Conservation (phyloP, 768 basidiomycete species). For the Astraeus odoratus region DNA sequence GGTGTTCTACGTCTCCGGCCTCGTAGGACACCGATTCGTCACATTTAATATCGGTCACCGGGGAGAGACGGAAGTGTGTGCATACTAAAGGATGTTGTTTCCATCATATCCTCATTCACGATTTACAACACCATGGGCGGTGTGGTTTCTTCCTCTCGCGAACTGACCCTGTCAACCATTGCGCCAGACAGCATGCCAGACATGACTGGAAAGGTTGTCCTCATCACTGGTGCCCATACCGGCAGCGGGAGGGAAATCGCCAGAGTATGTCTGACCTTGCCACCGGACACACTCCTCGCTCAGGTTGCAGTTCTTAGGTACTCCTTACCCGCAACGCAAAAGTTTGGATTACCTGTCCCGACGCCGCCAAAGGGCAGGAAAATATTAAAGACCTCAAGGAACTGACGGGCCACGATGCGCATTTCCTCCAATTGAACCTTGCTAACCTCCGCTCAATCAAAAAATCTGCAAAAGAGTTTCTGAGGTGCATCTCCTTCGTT, state of each 20-base stretch:
- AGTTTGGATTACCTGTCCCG: slow-evolving; percentile 43
- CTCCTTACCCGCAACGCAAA: slow-evolving; percentile 41
- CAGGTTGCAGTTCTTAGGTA: too few relatives aligned
- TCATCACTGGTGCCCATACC: slow-evolving; percentile 42
- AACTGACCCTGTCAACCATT: too few relatives aligned
- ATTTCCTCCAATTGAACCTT: slow-evolving; percentile 39
- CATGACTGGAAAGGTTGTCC: slow-evolving; percentile 26
- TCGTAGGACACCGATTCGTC: too few relatives aligned
- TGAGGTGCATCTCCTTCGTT: slow-evolving; percentile 17
- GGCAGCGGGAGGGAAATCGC: slow-evolving; percentile 42
- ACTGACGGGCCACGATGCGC: slow-evolving; percentile 37
- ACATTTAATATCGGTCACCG: too few relatives aligned
- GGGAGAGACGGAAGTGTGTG: too few relatives aligned
- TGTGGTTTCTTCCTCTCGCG: too few relatives aligned
- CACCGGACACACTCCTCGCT: too few relatives aligned
- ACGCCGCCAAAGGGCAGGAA: slow-evolving; percentile 27
- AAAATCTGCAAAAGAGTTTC: slow-evolving; percentile 33
- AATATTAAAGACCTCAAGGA: slow-evolving; percentile 36
- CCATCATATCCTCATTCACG: too few relatives aligned
- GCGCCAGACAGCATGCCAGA: slow-evolving; percentile 26
- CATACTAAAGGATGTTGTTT: too few relatives aligned
- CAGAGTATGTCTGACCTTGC: slow-evolving; percentile 4
- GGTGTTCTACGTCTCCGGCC: too few relatives aligned
- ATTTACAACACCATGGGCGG: too few relatives aligned
- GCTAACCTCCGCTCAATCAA: slow-evolving; percentile 37